phyloP scores from a whole-genome alignment of 257 asterid species.

The Cinchona pubescens region DNA sequence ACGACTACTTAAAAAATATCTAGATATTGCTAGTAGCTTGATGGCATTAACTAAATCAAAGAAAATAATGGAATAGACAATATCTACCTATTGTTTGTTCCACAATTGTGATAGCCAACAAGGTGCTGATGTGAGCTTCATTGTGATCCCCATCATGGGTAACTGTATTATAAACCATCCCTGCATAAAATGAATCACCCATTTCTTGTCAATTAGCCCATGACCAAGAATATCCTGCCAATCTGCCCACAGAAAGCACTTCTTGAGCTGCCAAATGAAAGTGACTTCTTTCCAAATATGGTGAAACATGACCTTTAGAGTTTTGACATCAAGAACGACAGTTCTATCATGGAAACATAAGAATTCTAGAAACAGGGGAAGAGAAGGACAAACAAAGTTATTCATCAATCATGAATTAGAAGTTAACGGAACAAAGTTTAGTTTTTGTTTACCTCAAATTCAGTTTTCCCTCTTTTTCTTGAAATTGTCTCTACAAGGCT shows the following conservation, averaged over 20 bases:
- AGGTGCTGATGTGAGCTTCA: background rate
- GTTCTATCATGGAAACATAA: background rate
- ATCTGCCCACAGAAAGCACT: background rate
- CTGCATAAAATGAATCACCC: background rate
- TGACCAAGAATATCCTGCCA: background rate
- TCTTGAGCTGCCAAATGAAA: too few relatives aligned
- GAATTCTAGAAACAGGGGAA: background rate
- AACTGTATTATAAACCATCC: background rate
- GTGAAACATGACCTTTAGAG: background rate
- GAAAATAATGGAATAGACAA: background rate
- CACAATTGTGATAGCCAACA: background rate
- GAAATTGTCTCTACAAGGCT: background rate
- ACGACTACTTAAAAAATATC: constrained; percentile 1
- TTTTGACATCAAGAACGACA: background rate
- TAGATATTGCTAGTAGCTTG: background rate
- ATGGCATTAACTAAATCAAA: background rate
- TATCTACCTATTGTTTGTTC: background rate
- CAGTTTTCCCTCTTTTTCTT: background rate
- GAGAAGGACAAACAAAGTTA: background rate
- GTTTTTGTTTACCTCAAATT: background rate
- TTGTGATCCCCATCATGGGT: background rate
- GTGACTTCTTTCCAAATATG: background rate
- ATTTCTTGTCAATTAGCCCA: background rate
- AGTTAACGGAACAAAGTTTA: background rate
- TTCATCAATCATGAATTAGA: background rate